Evolutionary conservation across 257 asterid genomes (phyloP), one percentile per base, ranked within the genome.

Genomic region (Petunia axillaris): DNA sequence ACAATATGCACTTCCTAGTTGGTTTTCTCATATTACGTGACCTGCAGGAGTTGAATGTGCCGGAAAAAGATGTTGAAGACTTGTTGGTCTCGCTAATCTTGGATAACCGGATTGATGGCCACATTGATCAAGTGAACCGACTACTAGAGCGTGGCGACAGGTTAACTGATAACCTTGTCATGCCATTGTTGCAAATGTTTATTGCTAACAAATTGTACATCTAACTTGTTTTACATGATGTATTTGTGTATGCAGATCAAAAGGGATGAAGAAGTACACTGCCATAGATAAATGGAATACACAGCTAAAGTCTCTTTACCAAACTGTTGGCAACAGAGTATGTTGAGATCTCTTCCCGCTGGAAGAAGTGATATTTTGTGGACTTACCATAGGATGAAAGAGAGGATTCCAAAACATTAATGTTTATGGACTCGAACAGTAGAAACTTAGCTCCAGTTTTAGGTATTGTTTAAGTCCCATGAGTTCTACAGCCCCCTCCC

Each of bases 231-330:
- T 54, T 9, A 13, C 38, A 35, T 62, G 7, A 68, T n/a, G 5
- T 25, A 53, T 67, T 50, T 48, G 4, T 59, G 43, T 25, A 46
- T 37, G 65, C 90, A 95, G 98, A 84, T 92, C 97, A 4, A 96
- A 92, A 93, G 99, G 96, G 85, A 92, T 91, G 96, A 92, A 89
- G 89, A 96, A 96, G 84, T 94, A 94, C 85, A 87, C 94, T 65
- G 98, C 99, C 3, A 86, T 94, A 60, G 98, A 96, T 81, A 94
- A 96, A 85, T 96, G 99, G 99, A 92, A 94, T 93, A 89, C 98
- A 10, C 97, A 92, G 90, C 97, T 96, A 52, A 92, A 81, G 76
- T 89, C 98, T 50, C 90, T 94, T 16, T 93, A 89, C 84, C 97
- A 90, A 85, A 92, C 95, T 41, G 89, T 96, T 39, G 87, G 95